phyloP scores from a whole-genome alignment of 2,329 filamentous ascomycete genomes.

The Lizonia empirigonia region DNA sequence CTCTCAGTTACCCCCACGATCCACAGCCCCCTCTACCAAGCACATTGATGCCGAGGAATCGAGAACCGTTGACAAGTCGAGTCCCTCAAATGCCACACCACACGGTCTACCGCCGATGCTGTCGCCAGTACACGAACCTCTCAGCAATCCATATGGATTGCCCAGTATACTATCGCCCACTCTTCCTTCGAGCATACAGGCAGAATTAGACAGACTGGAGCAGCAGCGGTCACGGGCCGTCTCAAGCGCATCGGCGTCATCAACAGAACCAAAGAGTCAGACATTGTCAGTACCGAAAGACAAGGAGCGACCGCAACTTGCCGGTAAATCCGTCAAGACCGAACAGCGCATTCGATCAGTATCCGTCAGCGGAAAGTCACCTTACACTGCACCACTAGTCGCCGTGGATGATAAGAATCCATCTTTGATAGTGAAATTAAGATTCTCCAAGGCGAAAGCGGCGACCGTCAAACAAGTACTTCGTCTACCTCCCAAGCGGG shows the following conservation, averaged over 20 bases:
- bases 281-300: conserved; percentile 27
- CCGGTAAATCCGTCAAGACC: conserved; percentile 27
- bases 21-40: conserved; percentile 26
- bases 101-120: conserved; percentile 48
- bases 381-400: conserved; percentile 21
- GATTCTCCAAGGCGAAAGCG: conserved; percentile 57
- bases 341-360: conserved; percentile 32
- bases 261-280: conserved; percentile 41
- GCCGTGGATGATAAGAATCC: conserved; percentile 19
- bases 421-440: conserved; percentile 55
- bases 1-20: conserved; percentile 20
- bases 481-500: conserved; percentile 38
- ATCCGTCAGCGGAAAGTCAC: conserved; percentile 37
- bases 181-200: conserved; percentile 61
- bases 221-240: conserved; percentile 44
- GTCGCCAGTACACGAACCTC: conserved; percentile 50
- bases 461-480: conserved; percentile 53
- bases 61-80: conserved; percentile 38
- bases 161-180: conserved; percentile 64
- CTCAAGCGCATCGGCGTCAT: conserved; percentile 44
- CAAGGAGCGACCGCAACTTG: conserved; percentile 23
- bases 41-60: conserved; percentile 49
- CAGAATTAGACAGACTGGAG: conserved; percentile 55
- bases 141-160: conserved; percentile 50
- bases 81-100: conserved; percentile 39